Percentiles rank a stretch among this genome's conserved stretches.
phyloP scores from a whole-genome alignment of 1,139 yeast species.

The Sugiyamaella japonica region DNA sequence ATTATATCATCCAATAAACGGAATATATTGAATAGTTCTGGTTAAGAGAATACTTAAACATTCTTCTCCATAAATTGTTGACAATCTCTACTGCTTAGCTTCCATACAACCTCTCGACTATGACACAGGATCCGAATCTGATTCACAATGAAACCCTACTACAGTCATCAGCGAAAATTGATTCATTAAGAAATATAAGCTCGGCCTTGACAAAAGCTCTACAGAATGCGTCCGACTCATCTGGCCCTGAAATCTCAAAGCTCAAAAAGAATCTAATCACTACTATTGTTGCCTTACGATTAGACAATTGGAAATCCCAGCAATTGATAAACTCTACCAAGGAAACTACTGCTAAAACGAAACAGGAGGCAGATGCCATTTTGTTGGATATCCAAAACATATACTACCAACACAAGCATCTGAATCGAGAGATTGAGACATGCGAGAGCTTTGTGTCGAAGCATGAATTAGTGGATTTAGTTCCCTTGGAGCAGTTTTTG shows the following conservation, averaged over 20 bases:
- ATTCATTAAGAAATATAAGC: neutral
- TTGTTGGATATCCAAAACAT: conserved; percentile 39
- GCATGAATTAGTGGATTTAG: conserved; percentile 36
- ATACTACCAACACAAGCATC: conserved; percentile 38
- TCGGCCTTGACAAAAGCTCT: neutral
- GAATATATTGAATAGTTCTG: too few species aligned
- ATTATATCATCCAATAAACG: too few species aligned
- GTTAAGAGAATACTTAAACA: too few species aligned
- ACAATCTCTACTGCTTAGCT: neutral
- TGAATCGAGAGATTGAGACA: conserved; percentile 35
- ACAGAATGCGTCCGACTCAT: neutral
- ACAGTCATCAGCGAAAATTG: neutral
- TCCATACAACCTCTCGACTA: neutral
- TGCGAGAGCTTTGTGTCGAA: conserved; percentile 35
- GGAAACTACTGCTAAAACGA: conserved; percentile 29
- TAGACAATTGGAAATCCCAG: conserved; percentile 34
- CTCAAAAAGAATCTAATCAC: conserved; percentile 29
- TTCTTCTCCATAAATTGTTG: too few species aligned
- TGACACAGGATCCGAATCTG: conserved; percentile 6
- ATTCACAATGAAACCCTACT: conserved; percentile 3
- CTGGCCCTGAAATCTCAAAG: neutral
- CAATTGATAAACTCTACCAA: conserved; percentile 27
- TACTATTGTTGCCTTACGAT: conserved; percentile 31
- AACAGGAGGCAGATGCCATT: conserved; percentile 34
- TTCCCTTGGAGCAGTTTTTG: conserved; percentile 36